Evolutionary conservation across 441 rosid species (phyloP).

Genomic region (Erysimum pusillum): DNA sequence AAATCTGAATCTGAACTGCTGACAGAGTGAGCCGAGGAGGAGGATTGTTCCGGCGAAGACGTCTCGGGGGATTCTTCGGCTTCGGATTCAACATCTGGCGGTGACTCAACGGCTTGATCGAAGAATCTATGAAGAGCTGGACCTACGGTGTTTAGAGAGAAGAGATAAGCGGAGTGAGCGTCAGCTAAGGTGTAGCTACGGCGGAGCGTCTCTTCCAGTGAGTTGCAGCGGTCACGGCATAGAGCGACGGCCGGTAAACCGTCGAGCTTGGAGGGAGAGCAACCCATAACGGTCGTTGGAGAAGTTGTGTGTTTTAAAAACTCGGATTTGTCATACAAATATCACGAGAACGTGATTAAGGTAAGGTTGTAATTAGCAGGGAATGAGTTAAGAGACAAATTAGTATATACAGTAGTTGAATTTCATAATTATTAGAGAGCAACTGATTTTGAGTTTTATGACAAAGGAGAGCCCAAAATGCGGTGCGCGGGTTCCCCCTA

Average conservation of each 20-base stretch:
- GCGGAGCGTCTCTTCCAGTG: slow-evolving; percentile 70
- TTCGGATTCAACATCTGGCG: slow-evolving; percentile 31
- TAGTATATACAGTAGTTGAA: neutral
- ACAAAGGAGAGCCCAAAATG: neutral
- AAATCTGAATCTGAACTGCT: slow-evolving; percentile 54
- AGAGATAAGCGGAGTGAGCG: slow-evolving; percentile 68
- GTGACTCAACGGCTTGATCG: slow-evolving; percentile 45
- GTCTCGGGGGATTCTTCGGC: slow-evolving; percentile 2
- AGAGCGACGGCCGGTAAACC: slow-evolving; percentile 79
- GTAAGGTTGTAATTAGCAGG: neutral
- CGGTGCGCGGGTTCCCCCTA: slow-evolving; percentile 40
- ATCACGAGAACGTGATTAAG: slow-evolving; percentile 18
- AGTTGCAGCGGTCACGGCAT: slow-evolving; percentile 75
- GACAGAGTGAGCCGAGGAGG: slow-evolving; percentile 44
- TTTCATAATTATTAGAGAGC: neutral
- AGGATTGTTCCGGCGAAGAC: slow-evolving; percentile 44
- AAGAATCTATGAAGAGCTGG: slow-evolving; percentile 60
- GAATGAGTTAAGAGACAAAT: neutral
- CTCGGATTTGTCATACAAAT: slow-evolving; percentile 3
- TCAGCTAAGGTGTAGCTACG: slow-evolving; percentile 74
- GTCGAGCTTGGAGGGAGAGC: slow-evolving; percentile 75
- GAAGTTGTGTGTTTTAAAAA: slow-evolving; percentile 1
- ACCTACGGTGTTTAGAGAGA: slow-evolving; percentile 63
- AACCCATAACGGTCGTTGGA: slow-evolving; percentile 70
- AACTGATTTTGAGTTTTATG: neutral